A percentile compares a stretch with the other conserved stretches of the same genome.
phyloP scores from a whole-genome alignment of 1,284 basidiomycete species.

The Taiwanofungus camphoratus region DNA sequence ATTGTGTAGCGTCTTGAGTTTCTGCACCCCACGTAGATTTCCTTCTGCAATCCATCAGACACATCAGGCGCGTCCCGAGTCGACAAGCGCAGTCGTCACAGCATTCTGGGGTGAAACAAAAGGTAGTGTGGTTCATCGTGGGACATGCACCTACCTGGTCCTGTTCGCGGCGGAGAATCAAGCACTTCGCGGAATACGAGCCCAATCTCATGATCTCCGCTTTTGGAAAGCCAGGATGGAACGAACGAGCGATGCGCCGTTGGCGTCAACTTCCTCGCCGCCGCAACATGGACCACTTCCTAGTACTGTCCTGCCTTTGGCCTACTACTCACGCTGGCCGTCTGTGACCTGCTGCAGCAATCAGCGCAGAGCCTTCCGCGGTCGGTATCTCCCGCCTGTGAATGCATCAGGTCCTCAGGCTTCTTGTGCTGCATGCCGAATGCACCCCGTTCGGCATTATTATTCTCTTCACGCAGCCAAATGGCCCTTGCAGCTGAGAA shows the following conservation, averaged over 20 bases:
- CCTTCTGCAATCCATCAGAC: too few relatives aligned
- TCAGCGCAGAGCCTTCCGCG: constrained; percentile 11
- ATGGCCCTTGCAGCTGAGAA: not conserved
- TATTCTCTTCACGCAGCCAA: not conserved
- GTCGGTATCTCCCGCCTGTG: constrained; percentile 21
- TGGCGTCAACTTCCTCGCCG: not conserved
- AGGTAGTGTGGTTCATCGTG: too few relatives aligned
- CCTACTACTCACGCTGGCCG: constrained; percentile 1
- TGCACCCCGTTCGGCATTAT: constrained; percentile 12
- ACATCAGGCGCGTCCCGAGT: too few relatives aligned
- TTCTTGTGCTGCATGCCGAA: constrained; percentile 17
- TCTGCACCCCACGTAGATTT: too few relatives aligned
- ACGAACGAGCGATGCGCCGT: not conserved
- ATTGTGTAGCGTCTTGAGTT: too few relatives aligned
- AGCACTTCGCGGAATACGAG: constrained; percentile 8
- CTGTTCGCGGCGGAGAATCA: constrained; percentile 3
- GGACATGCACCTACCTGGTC: constrained; percentile 1
- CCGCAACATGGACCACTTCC: too few relatives aligned
- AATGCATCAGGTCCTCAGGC: constrained; percentile 14
- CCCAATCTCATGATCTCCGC: constrained; percentile 1
- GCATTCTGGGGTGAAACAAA: too few relatives aligned
- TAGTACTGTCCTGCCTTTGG: constrained; percentile 3
- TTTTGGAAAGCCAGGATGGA: constrained; percentile 2
- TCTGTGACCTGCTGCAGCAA: not conserved
- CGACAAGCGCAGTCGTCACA: too few relatives aligned